These are phyloP conservation scores for Phytophthora macrochlamydospora DNA, from an alignment of 352 stramenopile genomes.

Conservation along the genomic window DNA sequence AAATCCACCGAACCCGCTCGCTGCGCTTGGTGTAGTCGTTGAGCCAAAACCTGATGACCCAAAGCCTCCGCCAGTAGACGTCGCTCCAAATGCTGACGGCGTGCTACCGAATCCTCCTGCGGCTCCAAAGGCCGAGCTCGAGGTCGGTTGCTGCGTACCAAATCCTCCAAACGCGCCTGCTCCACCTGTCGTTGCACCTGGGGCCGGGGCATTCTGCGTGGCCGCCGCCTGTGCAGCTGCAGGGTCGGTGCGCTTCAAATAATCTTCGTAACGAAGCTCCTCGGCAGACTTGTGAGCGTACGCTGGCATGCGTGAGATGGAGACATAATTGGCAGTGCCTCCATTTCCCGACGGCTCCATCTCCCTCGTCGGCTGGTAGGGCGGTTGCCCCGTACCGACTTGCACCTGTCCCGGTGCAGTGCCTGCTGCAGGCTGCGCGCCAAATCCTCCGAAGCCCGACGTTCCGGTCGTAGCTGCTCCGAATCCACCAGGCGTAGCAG, in stretches of 20 bases:
- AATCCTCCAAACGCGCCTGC: conserved; percentile 54
- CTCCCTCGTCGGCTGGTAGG: conserved; percentile 73
- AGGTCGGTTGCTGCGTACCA: conserved; percentile 22
- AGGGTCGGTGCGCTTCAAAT: conserved; percentile 77
- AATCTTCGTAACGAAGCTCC: conserved; percentile 81
- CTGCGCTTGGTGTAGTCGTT: conserved; percentile 20
- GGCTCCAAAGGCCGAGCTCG: conserved; percentile 50
- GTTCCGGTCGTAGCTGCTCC: conserved; percentile 40
- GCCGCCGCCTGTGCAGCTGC: conserved; percentile 47
- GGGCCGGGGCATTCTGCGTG: conserved; percentile 48
- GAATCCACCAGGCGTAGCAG: conserved; percentile 51
- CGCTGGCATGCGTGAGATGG: conserved; percentile 71
- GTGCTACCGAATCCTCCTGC: conserved; percentile 38
- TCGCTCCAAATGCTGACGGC: conserved; percentile 42
- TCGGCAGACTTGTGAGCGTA: conserved; percentile 80
- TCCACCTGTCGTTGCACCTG: conserved; percentile 35
- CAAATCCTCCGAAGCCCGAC: conserved; percentile 48
- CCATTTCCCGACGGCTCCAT: conserved; percentile 63
- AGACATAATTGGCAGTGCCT: conserved; percentile 63
- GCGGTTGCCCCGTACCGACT: conserved; percentile 73
- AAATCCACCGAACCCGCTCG: conserved; percentile 58
- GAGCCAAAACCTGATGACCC: conserved; percentile 42
- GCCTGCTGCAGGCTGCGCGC: conserved; percentile 28
- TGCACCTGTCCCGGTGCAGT: conserved; percentile 35
- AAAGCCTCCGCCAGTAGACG: conserved; percentile 42